Base-by-base conservation (phyloP, 345 rosid species). In the Corchorus olitorius region DNA sequence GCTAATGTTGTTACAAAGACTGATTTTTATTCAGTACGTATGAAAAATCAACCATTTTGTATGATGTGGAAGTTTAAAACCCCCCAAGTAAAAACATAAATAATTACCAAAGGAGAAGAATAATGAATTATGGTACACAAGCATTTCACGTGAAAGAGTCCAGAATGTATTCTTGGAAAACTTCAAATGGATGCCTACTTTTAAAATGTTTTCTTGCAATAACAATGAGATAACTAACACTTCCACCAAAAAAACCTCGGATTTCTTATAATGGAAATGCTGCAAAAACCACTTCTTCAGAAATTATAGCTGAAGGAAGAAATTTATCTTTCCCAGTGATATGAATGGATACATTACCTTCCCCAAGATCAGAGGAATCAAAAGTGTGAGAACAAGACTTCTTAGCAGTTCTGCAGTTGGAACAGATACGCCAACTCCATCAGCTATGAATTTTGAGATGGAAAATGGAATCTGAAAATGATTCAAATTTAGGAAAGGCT, bases 401-500 rank as follows among this genome's bases (percentile, higher is more conserved):
- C 72, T 90, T 80, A 94, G 83, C 55, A 94, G 85, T 84, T 91
- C 89, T 79, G 85, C 78, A 61, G 95, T 90, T 61, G 97, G 97
- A 82, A 94, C 83, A 62, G 93, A 81, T 33, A 94, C 86, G 64
- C 98, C 98, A 78, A 90, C 90, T 82, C 97, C 98, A 70, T 76
- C 88, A 64, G 97, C 97, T 81, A 94, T 82, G 81, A 87, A 93
- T 82, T 83, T 89, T 71, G 97, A 83, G 87, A 94, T 87, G 73
- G 95, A 93, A 82, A 94, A 87, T 53, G 98, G 98, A 73, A 94
- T 84, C 98, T 94, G 88, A 65, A 77, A 80, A 79, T 59, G 39
- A 46, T 45, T 19, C 15, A 45, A 55, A 70, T 12, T 35, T 72
- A 49, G 9, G 4, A 15, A 8, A 27, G 17, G 27, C 11, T 77